These are phyloP conservation scores for Aeschynomene evenia DNA, from an alignment of 306 rosid species.

Conservation along the genomic window DNA sequence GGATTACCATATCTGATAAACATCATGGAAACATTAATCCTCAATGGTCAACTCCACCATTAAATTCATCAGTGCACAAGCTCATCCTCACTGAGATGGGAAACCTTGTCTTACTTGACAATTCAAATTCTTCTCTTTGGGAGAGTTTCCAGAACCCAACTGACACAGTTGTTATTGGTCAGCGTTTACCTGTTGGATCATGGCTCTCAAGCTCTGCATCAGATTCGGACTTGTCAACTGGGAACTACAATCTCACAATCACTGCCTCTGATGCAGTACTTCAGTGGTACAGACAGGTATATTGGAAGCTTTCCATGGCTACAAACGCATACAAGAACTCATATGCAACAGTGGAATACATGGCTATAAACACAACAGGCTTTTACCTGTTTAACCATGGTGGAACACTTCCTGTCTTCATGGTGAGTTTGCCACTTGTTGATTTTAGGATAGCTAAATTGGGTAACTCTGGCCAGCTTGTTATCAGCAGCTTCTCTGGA, in stretches of 20 bases:
- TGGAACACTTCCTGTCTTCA: conserved; percentile 46
- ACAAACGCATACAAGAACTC: conserved; percentile 44
- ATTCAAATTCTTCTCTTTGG: conserved; percentile 72
- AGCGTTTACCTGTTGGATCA: conserved; percentile 51
- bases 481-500: conserved; percentile 57
- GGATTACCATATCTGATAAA: conserved; percentile 47
- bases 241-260: conserved; percentile 50
- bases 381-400: conserved; percentile 58
- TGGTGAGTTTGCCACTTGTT: conserved; percentile 46
- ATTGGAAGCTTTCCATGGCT: conserved; percentile 75
- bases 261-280: conserved; percentile 61
- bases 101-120: conserved; percentile 69
- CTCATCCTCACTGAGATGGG: conserved; percentile 68
- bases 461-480: conserved; percentile 55
- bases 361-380: conserved; percentile 61
- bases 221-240: conserved; percentile 50
- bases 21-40: conserved; percentile 28
- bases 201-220: conserved; percentile 50
- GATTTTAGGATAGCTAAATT: conserved; percentile 60
- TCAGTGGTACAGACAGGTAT: conserved; percentile 73
- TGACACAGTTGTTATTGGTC: conserved; percentile 83
- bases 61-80: conserved; percentile 46
- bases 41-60: conserved; percentile 78
- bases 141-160: conserved; percentile 85
- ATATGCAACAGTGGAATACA: conserved; percentile 42